A percentile compares a stretch with the other conserved stretches of the same genome.
phyloP scores from a whole-genome alignment of 768 basidiomycete species.

The Cystoderma amianthinum region DNA sequence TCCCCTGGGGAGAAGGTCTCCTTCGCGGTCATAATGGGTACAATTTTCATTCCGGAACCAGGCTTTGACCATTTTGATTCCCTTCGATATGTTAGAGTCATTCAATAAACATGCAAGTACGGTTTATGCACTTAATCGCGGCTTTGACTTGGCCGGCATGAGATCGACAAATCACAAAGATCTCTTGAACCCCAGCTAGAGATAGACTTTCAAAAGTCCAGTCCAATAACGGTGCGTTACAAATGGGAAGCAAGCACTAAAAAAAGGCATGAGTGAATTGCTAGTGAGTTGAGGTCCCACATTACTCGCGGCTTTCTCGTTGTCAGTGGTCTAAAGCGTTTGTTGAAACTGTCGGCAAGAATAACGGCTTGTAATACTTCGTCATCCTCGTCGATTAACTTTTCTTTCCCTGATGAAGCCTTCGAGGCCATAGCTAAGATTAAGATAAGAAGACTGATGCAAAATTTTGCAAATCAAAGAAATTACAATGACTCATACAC shows the following conservation, averaged over 20 bases:
- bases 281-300: slow-evolving; percentile 6
- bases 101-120: slow-evolving; percentile 4
- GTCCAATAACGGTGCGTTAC: slow-evolving; percentile 87
- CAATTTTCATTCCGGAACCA: slow-evolving; percentile 72
- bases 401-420: slow-evolving; percentile 40
- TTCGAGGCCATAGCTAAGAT: slow-evolving; percentile 61
- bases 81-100: slow-evolving; percentile 27
- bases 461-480: slow-evolving; percentile 2
- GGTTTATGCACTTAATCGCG: slow-evolving; percentile 65
- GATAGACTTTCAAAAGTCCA: slow-evolving; percentile 97
- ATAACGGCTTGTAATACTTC: slow-evolving; percentile 92
- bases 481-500: no score
- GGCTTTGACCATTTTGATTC: slow-evolving; percentile 84
- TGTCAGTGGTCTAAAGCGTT: slow-evolving; percentile 87
- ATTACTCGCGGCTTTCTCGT: slow-evolving; percentile 75
- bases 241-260: slow-evolving; percentile 88
- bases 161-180: slow-evolving; percentile 91
- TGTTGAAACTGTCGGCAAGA: slow-evolving; percentile 95
- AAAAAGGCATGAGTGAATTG: slow-evolving; percentile 12
- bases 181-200: slow-evolving; percentile 92
- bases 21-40: slow-evolving; percentile 80
- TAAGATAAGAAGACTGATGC: not conserved
- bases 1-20: slow-evolving; percentile 87
- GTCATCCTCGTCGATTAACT: slow-evolving; percentile 67
- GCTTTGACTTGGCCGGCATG: slow-evolving; percentile 82